These are phyloP conservation scores for Pistacia atlantica DNA, from an alignment of 345 rosid species.

Conservation along the genomic window DNA sequence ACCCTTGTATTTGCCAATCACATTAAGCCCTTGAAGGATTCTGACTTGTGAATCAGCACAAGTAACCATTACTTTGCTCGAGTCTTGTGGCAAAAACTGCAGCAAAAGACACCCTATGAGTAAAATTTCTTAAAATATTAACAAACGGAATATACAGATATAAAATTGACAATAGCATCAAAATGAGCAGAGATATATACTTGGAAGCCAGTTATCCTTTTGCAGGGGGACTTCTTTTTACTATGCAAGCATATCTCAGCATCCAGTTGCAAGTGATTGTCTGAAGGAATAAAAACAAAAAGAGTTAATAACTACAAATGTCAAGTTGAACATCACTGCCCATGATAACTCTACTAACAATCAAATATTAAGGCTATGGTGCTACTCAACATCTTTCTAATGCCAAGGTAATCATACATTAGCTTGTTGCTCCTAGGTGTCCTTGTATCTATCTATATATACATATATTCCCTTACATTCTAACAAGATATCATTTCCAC, in stretches of 20 bases:
- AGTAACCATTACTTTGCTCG: slow-evolving; percentile 79
- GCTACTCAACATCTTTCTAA: neutral
- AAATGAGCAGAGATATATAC: slow-evolving; percentile 35
- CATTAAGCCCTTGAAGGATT: slow-evolving; percentile 69
- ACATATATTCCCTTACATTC: too few relatives aligned
- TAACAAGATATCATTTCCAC: too few relatives aligned
- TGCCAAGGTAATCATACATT: neutral
- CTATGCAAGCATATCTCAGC: slow-evolving; percentile 57
- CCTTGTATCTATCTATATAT: too few relatives aligned
- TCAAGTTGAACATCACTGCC: slow-evolving; percentile 3
- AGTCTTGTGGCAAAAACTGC: slow-evolving; percentile 73
- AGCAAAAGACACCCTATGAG: slow-evolving; percentile 7
- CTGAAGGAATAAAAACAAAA: slow-evolving; percentile 42
- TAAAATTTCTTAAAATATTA: neutral
- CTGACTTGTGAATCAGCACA: slow-evolving; percentile 88
- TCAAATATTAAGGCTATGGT: neutral
- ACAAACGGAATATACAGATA: neutral
- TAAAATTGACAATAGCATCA: neutral
- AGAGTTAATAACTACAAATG: neutral
- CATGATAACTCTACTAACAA: neutral
- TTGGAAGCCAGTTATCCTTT: slow-evolving; percentile 81
- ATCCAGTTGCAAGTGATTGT: slow-evolving; percentile 72
- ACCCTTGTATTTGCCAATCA: slow-evolving; percentile 82
- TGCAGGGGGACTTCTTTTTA: slow-evolving; percentile 74
- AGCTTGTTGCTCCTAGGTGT: neutral